Evolutionary conservation across 768 basidiomycete species (phyloP).

Genomic region (Leucosporidium yakuticum): DNA sequence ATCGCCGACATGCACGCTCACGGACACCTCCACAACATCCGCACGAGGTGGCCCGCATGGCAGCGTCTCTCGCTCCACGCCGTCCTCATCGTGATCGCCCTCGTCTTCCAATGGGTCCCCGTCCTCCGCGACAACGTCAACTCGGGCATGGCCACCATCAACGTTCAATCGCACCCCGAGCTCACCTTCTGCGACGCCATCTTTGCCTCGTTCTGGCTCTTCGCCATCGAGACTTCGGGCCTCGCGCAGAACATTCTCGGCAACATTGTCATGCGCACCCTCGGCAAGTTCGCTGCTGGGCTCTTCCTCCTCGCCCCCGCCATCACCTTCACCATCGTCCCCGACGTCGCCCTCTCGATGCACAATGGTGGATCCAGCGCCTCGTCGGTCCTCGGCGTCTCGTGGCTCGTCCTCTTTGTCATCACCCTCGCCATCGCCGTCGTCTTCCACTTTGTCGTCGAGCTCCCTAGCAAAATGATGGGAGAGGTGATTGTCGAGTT

Average conservation of each 20-base stretch:
- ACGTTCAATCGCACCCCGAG: slow-evolving; percentile 38
- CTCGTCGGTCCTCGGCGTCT: slow-evolving; percentile 35
- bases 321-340: slow-evolving; percentile 39
- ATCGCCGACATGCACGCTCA: slow-evolving; percentile 40
- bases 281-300: slow-evolving; percentile 40
- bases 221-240: slow-evolving; percentile 38
- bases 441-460: slow-evolving; percentile 41
- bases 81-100: slow-evolving; percentile 35
- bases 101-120: slow-evolving; percentile 38
- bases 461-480: slow-evolving; percentile 39
- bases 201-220: slow-evolving; percentile 38
- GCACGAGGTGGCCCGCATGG: slow-evolving; percentile 36
- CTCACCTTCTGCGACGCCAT: slow-evolving; percentile 39
- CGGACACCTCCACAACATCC: slow-evolving; percentile 39
- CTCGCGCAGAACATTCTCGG: slow-evolving; percentile 38
- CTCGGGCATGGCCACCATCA: slow-evolving; percentile 35
- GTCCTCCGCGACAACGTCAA: slow-evolving; percentile 40
- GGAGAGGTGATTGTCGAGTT: slow-evolving; percentile 39
- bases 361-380: slow-evolving; percentile 31
- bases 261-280: slow-evolving; percentile 40
- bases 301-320: slow-evolving; percentile 39
- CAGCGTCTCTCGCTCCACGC: slow-evolving; percentile 36
- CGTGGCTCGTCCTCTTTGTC: slow-evolving; percentile 38
- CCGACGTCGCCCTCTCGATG: slow-evolving; percentile 36
- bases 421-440: slow-evolving; percentile 35